phyloP scores from a whole-genome alignment of 192 early-diverging fungal genomes.

The Glomus cerebriforme region DNA sequence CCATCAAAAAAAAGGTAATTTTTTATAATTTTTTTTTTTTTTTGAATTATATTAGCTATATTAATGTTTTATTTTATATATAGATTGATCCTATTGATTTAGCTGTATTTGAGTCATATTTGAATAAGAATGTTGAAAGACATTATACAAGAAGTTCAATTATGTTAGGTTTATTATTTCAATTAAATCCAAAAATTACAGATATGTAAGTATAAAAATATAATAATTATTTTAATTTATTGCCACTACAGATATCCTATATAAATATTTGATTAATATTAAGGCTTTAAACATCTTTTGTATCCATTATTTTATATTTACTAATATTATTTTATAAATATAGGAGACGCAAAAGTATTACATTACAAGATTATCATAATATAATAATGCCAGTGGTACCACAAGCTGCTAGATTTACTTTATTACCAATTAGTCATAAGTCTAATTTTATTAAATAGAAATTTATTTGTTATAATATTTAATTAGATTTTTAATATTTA shows the following conservation, averaged over 20 bases:
- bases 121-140: conserved; percentile 57
- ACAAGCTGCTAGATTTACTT: conserved; percentile 55
- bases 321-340: background rate
- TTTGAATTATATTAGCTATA: background rate
- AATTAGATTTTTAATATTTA: too few relatives aligned
- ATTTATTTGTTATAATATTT: too few relatives aligned
- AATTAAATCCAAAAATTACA: conserved; percentile 43
- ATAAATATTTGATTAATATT: too few relatives aligned
- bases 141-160: conserved; percentile 57
- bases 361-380: conserved; percentile 53
- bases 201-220: conserved; percentile 50
- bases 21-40: background rate
- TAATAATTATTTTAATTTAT: too few relatives aligned
- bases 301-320: background rate
- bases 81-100: conserved; percentile 75
- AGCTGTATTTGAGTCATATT: conserved; percentile 49
- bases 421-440: conserved; percentile 57
- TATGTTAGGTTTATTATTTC: conserved; percentile 54
- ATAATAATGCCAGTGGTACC: conserved; percentile 57
- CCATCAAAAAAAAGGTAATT: conserved; percentile 41
- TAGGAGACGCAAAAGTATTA: conserved; percentile 44
- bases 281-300: too few relatives aligned
- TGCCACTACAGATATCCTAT: too few relatives aligned
- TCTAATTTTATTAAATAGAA: too few relatives aligned
- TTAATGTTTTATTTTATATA: conserved; percentile 8